Base-by-base conservation (phyloP, 129 eudicot genomes). In the Logfia minima region DNA sequence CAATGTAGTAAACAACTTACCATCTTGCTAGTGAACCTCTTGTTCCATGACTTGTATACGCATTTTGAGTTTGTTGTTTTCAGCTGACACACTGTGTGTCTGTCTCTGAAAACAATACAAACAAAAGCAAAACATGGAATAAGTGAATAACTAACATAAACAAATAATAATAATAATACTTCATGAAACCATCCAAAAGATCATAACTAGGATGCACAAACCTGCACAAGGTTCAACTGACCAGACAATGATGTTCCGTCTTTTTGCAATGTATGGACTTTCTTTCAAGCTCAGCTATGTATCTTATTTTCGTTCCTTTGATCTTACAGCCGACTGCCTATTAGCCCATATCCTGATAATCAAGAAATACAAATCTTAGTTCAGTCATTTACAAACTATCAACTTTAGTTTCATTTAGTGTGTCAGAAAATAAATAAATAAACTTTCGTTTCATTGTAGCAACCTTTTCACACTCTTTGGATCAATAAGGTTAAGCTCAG, bases 291-390 rank as follows among this genome's bases (percentile, higher is more conserved):
- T 90, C 98, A 10, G 87, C 77, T 77, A 92, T 92, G 78, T 92
- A 92, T 81, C 98, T 83, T 93, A 90, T 88, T 81, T 92, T 83
- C 96, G 79, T 80, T 90, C 96, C 82, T 92, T 92, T 19, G 98
- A 92, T 79, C 96, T 83, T 58, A 90, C 98, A 63, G 98, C 98
- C 41, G 98, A 92, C 77, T 90, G 98, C 83, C 98, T 88, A 68
- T 92, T 90, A 35, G 98, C 96, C 98, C 92, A 90, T 70, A 92
- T 88, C 88, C 98, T 92, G 70, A 55, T 7, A 35, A 51, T 19
- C 34, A 0, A 37, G 39, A 31, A 32, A 61, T 7, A 2, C 1
- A 51, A 53, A 63, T 18, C 4, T 31, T 17, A 21, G 29, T 2
- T 70, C 4, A 77, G 10, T 53, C 26, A 68, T 35, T 28, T 17